Percentiles rank a stretch among this genome's conserved stretches.
These are phyloP conservation scores for Selaginella tamariscina DNA, from an alignment of 75 land plant species.

Conservation along the genomic window DNA sequence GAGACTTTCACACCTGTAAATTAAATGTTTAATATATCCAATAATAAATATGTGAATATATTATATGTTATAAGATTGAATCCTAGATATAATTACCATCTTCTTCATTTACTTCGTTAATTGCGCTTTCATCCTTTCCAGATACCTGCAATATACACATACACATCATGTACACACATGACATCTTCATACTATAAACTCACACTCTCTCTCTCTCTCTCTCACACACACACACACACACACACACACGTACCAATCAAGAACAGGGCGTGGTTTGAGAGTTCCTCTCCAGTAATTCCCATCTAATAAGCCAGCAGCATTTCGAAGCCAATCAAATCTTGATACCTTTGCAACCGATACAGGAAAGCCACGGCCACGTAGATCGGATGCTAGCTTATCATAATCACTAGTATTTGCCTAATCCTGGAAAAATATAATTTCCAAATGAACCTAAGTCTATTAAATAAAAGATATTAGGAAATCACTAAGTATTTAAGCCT, in stretches of 20 bases:
- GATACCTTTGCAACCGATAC: slow-evolving; percentile 56
- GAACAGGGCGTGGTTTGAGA: slow-evolving; percentile 77
- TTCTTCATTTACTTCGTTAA: slow-evolving; percentile 47
- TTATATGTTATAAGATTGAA: no score
- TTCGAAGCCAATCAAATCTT: slow-evolving; percentile 79
- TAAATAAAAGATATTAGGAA: no score
- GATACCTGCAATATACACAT: slow-evolving; percentile 40
- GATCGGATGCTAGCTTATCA: slow-evolving; percentile 25
- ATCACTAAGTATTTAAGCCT: no score
- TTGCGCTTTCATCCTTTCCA: slow-evolving; percentile 55
- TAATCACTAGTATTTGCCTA: slow-evolving; percentile 86
- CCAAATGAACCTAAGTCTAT: no score
- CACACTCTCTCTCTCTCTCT: no score
- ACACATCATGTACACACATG: slow-evolving; percentile 10
- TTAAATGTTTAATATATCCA: not conserved
- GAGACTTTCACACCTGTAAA: slow-evolving; percentile 45
- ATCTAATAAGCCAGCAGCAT: slow-evolving; percentile 79
- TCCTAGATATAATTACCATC: slow-evolving; percentile 31
- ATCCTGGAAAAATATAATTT: slow-evolving; percentile 35
- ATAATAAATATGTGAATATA: no score
- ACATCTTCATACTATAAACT: not conserved
- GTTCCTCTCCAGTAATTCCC: slow-evolving; percentile 73
- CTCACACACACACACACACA: no score
- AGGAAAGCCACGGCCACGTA: slow-evolving; percentile 40
- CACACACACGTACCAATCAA: slow-evolving; percentile 50